Base-by-base conservation (phyloP, 140 eudicot genomes). In the Oenanthe javanica region DNA sequence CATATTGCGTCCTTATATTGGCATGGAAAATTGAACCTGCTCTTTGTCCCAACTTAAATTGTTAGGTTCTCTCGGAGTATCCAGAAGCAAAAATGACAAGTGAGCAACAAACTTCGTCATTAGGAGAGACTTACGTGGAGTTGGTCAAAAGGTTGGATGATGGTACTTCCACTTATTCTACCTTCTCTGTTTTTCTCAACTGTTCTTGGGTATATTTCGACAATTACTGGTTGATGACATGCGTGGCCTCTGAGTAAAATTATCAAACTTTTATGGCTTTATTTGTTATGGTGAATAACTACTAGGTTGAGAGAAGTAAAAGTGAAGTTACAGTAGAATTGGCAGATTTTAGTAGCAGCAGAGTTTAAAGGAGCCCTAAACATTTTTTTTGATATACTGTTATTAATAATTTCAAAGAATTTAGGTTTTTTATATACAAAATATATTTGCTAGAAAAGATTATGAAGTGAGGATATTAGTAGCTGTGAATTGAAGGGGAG, bases 81-180 rank as follows among this genome's bases (percentile, higher is more conserved):
- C 97, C 97, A 51, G 96, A 89, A 79, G 87, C 93, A 38, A 87
- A 82, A 78, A 85, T 82, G 93, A 83, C 85, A 38, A 80, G 11
- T 23, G 91, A 91, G 72, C 89, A 88, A 85, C 97, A 91, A 87
- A 88, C 40, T 77, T 38, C 82, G 80, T 52, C 90, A 75, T 81
- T 92, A 79, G 98, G 98, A 72, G 97, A 92, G 89, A 88, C 91
- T 19, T 84, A 81, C 77, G 81, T 73, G 67, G 96, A 89, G 84
- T 80, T 94, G 93, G 91, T 80, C 87, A 89, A 90, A 84, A 92
- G 98, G 94, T 89, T 94, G 98, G 97, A 92, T 76, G 90, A 92
- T 90, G 98, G 98, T 94, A 94, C 83, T 85, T 84, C 86, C 97
- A 10, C 91, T 49, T 86, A 86, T 82, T 71, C 5, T 72, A 66